Conservation (phyloP, 2,329 filamentous ascomycete genomes). For the Cladosporium austrohemisphaericum region DNA sequence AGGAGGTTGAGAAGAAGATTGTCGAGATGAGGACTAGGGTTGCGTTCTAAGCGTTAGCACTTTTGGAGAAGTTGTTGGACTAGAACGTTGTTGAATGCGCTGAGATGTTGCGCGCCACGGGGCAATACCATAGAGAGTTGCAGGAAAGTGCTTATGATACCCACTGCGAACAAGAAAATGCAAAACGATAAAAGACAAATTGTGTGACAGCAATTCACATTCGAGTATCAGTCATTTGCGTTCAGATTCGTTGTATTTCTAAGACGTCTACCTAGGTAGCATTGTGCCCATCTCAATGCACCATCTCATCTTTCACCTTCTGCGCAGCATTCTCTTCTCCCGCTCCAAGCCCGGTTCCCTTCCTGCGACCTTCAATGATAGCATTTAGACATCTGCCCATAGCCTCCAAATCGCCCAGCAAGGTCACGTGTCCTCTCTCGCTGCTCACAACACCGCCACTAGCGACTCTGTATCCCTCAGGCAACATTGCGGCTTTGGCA, state of each 20-base stretch:
- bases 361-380: slow-evolving; percentile 61
- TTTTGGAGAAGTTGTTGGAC: too few species aligned
- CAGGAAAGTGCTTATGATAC: slow-evolving; percentile 3
- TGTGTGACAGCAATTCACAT: neutral
- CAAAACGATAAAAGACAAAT: neutral
- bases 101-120: too few species aligned
- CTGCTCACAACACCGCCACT: slow-evolving; percentile 72
- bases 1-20: slow-evolving; percentile 95
- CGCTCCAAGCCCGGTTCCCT: slow-evolving; percentile 62
- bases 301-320: neutral
- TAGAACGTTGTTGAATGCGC: too few species aligned
- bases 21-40: slow-evolving; percentile 37
- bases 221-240: too few species aligned
- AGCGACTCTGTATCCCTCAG: slow-evolving; percentile 70
- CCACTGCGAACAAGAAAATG: slow-evolving; percentile 4
- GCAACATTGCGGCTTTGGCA: slow-evolving; percentile 79
- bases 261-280: neutral
- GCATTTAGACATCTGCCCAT: slow-evolving; percentile 72
- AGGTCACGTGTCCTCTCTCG: slow-evolving; percentile 80
- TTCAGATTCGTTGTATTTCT: neutral
- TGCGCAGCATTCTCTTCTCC: slow-evolving; percentile 33
- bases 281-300: neutral
- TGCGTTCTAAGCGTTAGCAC: slow-evolving; percentile 30
- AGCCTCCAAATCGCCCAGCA: slow-evolving; percentile 79
- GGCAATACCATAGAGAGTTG: too few species aligned